A percentile compares a stretch with the other conserved stretches of the same genome.
phyloP scores from a whole-genome alignment of 2,329 filamentous ascomycete genomes.

The Neofusicoccum cordaticola region DNA sequence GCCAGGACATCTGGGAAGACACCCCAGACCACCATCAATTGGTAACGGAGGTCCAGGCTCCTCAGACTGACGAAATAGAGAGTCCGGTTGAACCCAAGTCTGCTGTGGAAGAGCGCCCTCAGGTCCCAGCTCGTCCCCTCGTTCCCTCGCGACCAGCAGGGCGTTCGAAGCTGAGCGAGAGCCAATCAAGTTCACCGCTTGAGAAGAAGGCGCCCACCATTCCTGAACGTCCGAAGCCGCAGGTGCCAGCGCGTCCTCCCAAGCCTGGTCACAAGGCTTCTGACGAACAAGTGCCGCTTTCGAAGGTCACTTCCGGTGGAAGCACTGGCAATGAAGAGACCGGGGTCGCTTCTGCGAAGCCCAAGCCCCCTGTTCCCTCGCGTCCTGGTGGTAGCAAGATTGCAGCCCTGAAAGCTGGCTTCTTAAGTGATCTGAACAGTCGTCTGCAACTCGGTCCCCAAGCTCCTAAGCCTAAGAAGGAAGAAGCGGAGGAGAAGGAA shows the following conservation, averaged over 20 bases:
- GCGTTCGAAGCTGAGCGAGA: constrained; percentile 10
- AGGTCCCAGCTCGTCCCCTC: constrained; percentile 28
- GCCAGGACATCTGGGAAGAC: constrained; percentile 93
- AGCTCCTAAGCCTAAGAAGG: constrained; percentile 71
- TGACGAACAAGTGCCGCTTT: constrained; percentile 32
- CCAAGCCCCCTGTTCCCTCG: constrained; percentile 80
- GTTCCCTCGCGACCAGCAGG: constrained; percentile 34
- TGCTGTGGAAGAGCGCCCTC: constrained; percentile 13
- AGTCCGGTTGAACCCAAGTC: constrained; percentile 20
- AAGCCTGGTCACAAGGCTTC: constrained; percentile 44
- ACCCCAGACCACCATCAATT: constrained; percentile 78
- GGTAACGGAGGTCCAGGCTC: constrained; percentile 66
- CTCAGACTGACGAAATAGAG: constrained; percentile 43
- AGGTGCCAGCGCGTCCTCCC: constrained; percentile 58
- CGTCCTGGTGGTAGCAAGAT: constrained; percentile 82
- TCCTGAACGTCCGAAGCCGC: constrained; percentile 62
- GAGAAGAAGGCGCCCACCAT: constrained; percentile 53
- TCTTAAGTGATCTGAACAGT: constrained; percentile 90
- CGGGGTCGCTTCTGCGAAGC: constrained; percentile 52
- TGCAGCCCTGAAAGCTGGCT: constrained; percentile 83
- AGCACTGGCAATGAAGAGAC: constrained; percentile 36
- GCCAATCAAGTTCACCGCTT: constrained; percentile 41
- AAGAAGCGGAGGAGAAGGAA: constrained; percentile 49
- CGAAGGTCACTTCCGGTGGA: constrained; percentile 32
- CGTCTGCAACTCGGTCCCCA: constrained; percentile 84